These are phyloP conservation scores for Pleurotus giganteus DNA, from an alignment of 768 basidiomycete species.

Conservation along the genomic window DNA sequence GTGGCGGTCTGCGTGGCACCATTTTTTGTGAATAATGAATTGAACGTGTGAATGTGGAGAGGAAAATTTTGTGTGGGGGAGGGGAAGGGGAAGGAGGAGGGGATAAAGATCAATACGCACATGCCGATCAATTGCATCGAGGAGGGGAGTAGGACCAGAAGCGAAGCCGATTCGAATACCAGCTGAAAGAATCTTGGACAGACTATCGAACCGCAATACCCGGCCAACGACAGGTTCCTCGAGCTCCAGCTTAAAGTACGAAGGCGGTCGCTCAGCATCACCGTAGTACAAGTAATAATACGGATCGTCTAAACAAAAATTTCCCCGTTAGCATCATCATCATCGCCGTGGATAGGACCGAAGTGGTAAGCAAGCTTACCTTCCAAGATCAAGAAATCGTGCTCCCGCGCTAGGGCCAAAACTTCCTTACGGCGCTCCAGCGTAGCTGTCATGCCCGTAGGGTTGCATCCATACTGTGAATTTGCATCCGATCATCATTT, in stretches of 20 bases:
- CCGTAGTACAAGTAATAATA: constrained; percentile 81
- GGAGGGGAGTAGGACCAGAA: constrained; percentile 66
- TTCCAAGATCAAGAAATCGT: constrained; percentile 84
- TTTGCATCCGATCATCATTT: neutral
- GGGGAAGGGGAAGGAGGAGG: constrained; percentile 3
- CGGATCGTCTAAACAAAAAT: constrained; percentile 62
- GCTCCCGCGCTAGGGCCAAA: constrained; percentile 64
- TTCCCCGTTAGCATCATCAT: neutral
- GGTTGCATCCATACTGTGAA: constrained; percentile 78
- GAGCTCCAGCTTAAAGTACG: constrained; percentile 80
- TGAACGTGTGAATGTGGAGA: neutral
- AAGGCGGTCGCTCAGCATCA: constrained; percentile 56
- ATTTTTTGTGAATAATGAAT: neutral
- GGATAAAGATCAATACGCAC: constrained; percentile 35
- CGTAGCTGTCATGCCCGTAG: constrained; percentile 77
- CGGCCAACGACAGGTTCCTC: constrained; percentile 67
- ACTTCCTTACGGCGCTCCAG: constrained; percentile 69
- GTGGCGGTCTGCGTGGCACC: constrained; percentile 53
- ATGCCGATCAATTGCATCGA: constrained; percentile 69
- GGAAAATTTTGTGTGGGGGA: constrained; percentile 9
- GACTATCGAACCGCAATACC: constrained; percentile 85
- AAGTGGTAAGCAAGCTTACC: constrained; percentile 38
- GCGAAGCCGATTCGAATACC: constrained; percentile 83
- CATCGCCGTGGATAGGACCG: neutral
- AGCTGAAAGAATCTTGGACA: constrained; percentile 79